Base-by-base conservation (phyloP, 2,329 filamentous ascomycete species). In the Penicillium palitans region DNA sequence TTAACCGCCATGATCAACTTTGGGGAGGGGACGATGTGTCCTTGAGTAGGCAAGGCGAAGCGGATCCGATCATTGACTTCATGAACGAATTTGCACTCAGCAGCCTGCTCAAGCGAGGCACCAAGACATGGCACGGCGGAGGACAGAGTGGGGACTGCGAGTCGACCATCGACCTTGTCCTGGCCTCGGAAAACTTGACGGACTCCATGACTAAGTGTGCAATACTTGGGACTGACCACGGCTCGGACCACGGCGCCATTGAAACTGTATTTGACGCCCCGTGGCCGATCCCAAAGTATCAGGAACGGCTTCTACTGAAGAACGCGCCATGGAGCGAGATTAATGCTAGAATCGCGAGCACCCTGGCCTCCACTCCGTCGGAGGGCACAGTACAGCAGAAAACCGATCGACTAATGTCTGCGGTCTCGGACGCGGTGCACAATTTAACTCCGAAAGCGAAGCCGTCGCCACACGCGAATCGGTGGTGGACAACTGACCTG, bases 31-130 rank as follows among this genome's bases (percentile, higher is more conserved):
- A 72, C 50, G 54, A 69, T 9, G 59, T 72, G 15, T 73, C 71
- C 25, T 65, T 71, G 40, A 58, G 60, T 19, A 69, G 70, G 53
- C 62, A 78, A 60, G 74, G 74, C n/a, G 70, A 77, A 66, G 74
- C 66, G 24, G 66, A 75, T 50, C 60, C 51, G 49, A 74, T 76
- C 44, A 70, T 77, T 47, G 61, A 75, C 50, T 61, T 77, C 4
- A 77, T 77, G 61, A 70, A 59, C 59, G 65, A 75, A 39, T 67
- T 66, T 59, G 55, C 50, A 41, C 68, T 78, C 2, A 55, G 55
- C 24, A 76, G 72, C 63, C 57, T 77, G 31, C 71, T 77, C 3
- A 72, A 66, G 37, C 51, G 67, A 58, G 72, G 71, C 1, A 76
- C 67, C 29, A 76, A 76, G 60, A 76, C 65, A 61, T 76, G 61